These are phyloP conservation scores for Allium cepa DNA, from an alignment of 106 monocot species.

Conservation along the genomic window DNA sequence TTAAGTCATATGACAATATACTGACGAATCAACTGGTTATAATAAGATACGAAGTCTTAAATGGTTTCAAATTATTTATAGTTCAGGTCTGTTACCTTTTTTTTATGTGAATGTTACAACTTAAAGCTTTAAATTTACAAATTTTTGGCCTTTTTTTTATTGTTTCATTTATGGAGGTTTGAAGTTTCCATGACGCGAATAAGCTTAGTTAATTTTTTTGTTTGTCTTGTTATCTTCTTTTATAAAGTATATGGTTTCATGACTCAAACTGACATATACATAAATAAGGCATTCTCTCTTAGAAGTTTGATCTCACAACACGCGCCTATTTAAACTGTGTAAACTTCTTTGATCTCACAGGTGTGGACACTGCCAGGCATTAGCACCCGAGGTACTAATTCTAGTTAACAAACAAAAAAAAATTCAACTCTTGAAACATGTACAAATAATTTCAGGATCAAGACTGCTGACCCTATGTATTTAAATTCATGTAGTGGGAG, in stretches of 20 bases:
- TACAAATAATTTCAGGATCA: neutral
- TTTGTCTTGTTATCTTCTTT: neutral
- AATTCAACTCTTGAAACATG: neutral
- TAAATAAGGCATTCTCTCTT: no score
- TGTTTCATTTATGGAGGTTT: neutral
- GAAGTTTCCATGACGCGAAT: neutral
- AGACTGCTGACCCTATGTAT: neutral
- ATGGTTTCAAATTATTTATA: no score
- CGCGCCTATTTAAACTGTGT: neutral
- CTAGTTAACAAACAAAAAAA: neutral
- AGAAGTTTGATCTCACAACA: no score
- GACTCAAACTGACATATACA: no score
- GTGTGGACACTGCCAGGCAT: slow-evolving; percentile 89
- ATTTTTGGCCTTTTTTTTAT: neutral
- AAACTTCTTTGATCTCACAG: slow-evolving; percentile 23
- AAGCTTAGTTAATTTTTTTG: neutral
- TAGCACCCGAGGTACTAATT: slow-evolving; percentile 73
- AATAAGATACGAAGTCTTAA: no score
- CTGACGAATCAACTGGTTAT: no score
- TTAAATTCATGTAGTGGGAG: slow-evolving; percentile 56
- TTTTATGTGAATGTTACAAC: no score
- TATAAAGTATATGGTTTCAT: neutral
- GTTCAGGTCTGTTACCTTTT: no score
- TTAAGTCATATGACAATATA: no score
- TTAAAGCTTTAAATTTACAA: no score